Evolutionary conservation across 2,329 filamentous ascomycete species (phyloP), one percentile per base, ranked within the genome.

Genomic region (Neoscytalidium dimidiatum): DNA sequence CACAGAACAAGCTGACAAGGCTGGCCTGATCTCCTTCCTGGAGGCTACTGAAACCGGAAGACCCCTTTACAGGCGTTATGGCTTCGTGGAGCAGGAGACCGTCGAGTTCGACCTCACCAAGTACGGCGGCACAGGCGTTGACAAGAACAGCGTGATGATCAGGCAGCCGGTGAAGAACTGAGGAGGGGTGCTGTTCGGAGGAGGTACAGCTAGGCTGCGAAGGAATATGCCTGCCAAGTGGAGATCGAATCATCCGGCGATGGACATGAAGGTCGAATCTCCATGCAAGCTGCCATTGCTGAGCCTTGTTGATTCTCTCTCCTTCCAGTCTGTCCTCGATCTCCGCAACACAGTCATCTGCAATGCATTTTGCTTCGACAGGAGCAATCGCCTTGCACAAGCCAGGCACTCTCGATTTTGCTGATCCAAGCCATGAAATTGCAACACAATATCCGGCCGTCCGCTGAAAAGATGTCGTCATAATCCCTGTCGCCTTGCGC

Each of bases 21-120:
- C 77, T 53, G 75, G 75, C 0, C 41, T 81, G 53, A 69, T 71
- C 14, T 70, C 70, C 2, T 83, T 80, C 70, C 58, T 83, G 35
- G 79, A 81, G 67, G 73, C 75, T 6, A 78, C 73, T n/a, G 68
- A 72, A 26, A 68, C 70, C 53, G 81, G 76, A 0, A 71, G 73
- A 62, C 70, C 71, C 9, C 65, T 83, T 21, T 83, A 83, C 66
- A 31, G 23, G 14, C 58, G 53, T 7, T 35, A 41, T 44, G 74
- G 73, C 9, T 77, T 76, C 29, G 60, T 68, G 8, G n/a, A 66
- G 2, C 66, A 69, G 11, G 53, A 72, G 3, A 70, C 71, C 13
- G 64, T 68, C 23, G 51, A 58, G 3, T 76, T 72, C 21, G 72
- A 76, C 46, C 23, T 76, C 35, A 56, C 61, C 0, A 72, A 73